Conservation (phyloP, 148 eudicot species). For the Diospyros kaki region DNA sequence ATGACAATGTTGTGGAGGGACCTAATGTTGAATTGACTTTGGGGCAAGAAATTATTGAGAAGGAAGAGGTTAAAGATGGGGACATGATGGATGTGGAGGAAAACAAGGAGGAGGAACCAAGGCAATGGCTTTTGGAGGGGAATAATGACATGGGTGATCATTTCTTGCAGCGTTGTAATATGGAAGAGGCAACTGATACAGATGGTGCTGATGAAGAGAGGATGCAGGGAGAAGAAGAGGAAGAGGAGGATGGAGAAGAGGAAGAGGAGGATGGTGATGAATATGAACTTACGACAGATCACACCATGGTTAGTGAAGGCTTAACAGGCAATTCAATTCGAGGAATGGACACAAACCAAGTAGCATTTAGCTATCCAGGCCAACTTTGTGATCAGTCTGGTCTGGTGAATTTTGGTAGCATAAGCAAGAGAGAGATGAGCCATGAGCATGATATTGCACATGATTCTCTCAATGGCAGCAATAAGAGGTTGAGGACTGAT, state of each 20-base stretch:
- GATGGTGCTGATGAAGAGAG: conserved; percentile 22
- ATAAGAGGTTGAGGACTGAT: conserved; percentile 59
- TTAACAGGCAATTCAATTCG: conserved; percentile 49
- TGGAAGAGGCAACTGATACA: conserved; percentile 18
- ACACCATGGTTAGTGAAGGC: conserved; percentile 29
- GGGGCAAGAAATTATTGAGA: conserved; percentile 36
- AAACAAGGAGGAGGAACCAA: conserved; percentile 36
- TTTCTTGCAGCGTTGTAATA: conserved; percentile 50
- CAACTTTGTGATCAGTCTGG: conserved; percentile 42
- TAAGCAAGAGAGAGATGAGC: conserved; percentile 50
- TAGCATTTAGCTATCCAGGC: conserved; percentile 27
- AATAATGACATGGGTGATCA: conserved; percentile 33
- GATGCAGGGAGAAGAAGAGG: conserved; percentile 29
- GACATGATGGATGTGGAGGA: conserved; percentile 45
- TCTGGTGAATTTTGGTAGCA: conserved; percentile 34
- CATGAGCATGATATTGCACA: conserved; percentile 41
- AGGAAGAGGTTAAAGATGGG: conserved; percentile 30
- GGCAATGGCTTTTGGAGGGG: conserved; percentile 43
- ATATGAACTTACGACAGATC: conserved; percentile 30
- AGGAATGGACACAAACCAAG: conserved; percentile 43
- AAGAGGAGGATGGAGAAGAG: conserved; percentile 30
- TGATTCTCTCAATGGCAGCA: conserved; percentile 30
- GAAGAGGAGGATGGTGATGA: conserved; percentile 33
- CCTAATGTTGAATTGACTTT: conserved; percentile 36
- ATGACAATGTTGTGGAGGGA: conserved; percentile 22